phyloP scores from a whole-genome alignment of 768 basidiomycete genomes.

The Mrakia hoshinonis region DNA sequence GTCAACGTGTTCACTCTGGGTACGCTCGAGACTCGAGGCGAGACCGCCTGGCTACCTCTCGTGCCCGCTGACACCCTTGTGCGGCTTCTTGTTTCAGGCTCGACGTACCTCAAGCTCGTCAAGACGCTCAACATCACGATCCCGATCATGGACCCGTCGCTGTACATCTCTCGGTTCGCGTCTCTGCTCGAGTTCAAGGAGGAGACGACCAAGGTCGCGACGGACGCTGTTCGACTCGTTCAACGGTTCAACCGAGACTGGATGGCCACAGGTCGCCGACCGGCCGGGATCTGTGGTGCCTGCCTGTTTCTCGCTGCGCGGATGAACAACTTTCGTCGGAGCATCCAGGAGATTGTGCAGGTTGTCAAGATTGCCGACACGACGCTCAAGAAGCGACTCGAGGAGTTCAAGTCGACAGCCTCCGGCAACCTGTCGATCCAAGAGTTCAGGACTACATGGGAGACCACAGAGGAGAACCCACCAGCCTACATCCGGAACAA shows the following conservation, averaged over 20 bases:
- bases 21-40: background rate
- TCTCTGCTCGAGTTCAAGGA: constrained; percentile 92
- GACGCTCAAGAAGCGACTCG: constrained; percentile 82
- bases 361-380: constrained; percentile 98
- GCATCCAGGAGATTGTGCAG: constrained; percentile 91
- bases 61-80: background rate
- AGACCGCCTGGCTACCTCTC: background rate
- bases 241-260: constrained; percentile 91
- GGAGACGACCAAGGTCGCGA: constrained; percentile 80
- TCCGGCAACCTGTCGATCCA: constrained; percentile 75
- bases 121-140: constrained; percentile 60
- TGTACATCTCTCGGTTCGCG: constrained; percentile 92
- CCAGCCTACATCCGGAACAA: constrained; percentile 56
- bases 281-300: constrained; percentile 95
- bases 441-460: constrained; percentile 82
- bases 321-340: constrained; percentile 95
- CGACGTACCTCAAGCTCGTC: constrained; percentile 88
- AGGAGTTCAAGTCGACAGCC: constrained; percentile 86
- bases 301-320: constrained; percentile 88
- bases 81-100: constrained; percentile 41
- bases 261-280: constrained; percentile 91
- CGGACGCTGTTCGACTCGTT: constrained; percentile 87
- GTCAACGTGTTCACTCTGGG: constrained; percentile 94
- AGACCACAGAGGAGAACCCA: constrained; percentile 85
- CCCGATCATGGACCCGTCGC: constrained; percentile 86